Evolutionary conservation across 1,284 basidiomycete species (phyloP).

Genomic region (Apiotrichum veenhuisii): DNA sequence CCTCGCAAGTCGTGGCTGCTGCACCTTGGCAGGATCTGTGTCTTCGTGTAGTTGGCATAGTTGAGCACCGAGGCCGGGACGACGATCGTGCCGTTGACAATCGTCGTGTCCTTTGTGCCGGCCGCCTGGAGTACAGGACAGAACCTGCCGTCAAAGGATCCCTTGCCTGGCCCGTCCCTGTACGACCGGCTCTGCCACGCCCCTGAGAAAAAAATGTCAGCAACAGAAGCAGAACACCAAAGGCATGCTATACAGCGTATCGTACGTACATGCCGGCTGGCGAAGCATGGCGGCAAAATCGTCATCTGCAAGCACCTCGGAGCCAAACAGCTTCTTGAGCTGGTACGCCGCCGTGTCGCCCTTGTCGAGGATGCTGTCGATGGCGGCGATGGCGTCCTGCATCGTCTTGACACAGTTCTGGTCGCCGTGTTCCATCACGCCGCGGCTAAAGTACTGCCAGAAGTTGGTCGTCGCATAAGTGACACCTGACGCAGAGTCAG

Average conservation of each 20-base stretch:
- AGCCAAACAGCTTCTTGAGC: conserved; percentile 69
- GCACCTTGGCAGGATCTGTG: conserved; percentile 62
- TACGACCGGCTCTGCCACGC: neutral
- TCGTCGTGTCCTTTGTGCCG: conserved; percentile 11
- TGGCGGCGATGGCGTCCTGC: conserved; percentile 59
- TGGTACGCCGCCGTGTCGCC: conserved; percentile 51
- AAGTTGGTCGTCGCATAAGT: conserved; percentile 54
- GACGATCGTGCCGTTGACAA: neutral
- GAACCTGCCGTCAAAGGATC: neutral
- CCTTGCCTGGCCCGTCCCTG: neutral
- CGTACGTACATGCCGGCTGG: conserved; percentile 5
- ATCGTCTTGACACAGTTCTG: conserved; percentile 66
- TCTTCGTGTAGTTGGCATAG: conserved; percentile 69
- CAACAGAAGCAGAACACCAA: too few species aligned
- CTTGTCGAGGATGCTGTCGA: conserved; percentile 61
- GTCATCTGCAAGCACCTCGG: conserved; percentile 62
- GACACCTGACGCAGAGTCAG: conserved; percentile 42
- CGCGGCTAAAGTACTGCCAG: conserved; percentile 65
- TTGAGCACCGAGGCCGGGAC: conserved; percentile 57
- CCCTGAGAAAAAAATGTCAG: conserved; percentile 51
- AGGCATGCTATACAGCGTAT: too few species aligned
- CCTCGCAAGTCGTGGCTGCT: conserved; percentile 57
- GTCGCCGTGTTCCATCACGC: conserved; percentile 71
- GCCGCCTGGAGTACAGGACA: neutral
- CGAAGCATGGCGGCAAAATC: conserved; percentile 64